Percentiles rank a stretch among this genome's conserved stretches.
These are phyloP conservation scores for Hylodesmum podocarpum DNA, from an alignment of 306 rosid genomes.

Conservation along the genomic window DNA sequence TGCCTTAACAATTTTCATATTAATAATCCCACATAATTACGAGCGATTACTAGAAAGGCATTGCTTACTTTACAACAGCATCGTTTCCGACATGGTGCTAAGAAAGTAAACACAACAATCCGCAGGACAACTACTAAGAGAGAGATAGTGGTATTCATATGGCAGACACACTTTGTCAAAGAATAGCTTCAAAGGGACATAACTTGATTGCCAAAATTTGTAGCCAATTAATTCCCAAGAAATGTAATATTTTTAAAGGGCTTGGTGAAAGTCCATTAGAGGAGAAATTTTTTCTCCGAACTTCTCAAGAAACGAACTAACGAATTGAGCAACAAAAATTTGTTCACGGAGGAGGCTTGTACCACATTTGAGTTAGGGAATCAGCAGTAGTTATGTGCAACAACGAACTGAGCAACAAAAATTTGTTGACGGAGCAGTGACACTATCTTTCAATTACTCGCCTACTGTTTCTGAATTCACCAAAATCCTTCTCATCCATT, in stretches of 20 bases:
- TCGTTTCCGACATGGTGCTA: background rate
- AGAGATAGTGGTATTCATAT: background rate
- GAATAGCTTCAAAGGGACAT: background rate
- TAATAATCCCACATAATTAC: background rate
- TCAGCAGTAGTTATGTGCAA: background rate
- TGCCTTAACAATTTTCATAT: background rate
- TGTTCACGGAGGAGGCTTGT: too few relatives aligned
- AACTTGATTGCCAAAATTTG: background rate
- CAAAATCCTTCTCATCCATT: slow-evolving; percentile 41
- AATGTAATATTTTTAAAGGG: background rate
- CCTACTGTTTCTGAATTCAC: slow-evolving; percentile 66
- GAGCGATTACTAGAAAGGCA: background rate
- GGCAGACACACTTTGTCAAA: background rate
- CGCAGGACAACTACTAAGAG: background rate
- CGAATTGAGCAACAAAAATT: too few relatives aligned
- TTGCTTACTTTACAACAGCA: background rate
- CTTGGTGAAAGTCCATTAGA: background rate
- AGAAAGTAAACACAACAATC: background rate
- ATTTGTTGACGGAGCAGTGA: background rate
- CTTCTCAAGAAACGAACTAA: too few relatives aligned
- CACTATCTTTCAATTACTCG: slow-evolving; percentile 79
- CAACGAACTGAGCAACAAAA: background rate
- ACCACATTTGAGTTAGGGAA: background rate
- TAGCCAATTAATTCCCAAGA: slow-evolving; percentile 1
- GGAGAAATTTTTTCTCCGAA: background rate